Evolutionary conservation across 202 grass and related monocot genomes (phyloP).

Genomic region (Elaeis oleifera): DNA sequence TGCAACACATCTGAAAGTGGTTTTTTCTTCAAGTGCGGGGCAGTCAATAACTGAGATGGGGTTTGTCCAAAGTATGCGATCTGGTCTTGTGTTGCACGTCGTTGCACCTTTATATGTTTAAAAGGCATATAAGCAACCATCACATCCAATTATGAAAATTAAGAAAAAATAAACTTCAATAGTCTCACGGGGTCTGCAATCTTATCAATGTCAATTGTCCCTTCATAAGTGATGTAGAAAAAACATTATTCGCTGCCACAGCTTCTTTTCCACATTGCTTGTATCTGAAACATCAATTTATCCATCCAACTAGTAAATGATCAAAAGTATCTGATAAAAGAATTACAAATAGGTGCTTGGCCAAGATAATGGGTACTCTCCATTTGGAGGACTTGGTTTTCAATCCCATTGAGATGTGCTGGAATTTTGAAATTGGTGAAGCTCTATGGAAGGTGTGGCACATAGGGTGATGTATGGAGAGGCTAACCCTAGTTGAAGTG

Average conservation of each 20-base stretch:
- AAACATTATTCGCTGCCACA: conserved; percentile 77
- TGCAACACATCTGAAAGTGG: conserved; percentile 73
- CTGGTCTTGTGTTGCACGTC: conserved; percentile 91
- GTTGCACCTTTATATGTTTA: conserved; percentile 52
- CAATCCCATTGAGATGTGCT: too few species aligned
- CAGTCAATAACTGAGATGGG: conserved; percentile 74
- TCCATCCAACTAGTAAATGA: conserved; percentile 12
- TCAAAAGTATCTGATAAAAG: too few species aligned
- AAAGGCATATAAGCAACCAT: conserved; percentile 25
- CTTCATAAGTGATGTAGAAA: conserved; percentile 99
- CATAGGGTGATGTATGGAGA: too few species aligned
- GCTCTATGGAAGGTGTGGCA: too few species aligned
- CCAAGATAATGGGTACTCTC: too few species aligned
- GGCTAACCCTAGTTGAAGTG: too few species aligned
- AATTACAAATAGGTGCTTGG: too few species aligned
- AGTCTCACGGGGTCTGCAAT: conserved; percentile 77
- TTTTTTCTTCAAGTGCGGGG: conserved; percentile 73
- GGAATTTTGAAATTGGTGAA: too few species aligned
- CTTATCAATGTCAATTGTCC: conserved; percentile 95
- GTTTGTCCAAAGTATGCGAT: conserved; percentile 99
- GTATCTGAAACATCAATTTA: conserved; percentile 52
- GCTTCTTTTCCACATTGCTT: conserved; percentile 97
- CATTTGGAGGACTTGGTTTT: too few species aligned
- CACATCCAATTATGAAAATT: conserved; percentile 9
- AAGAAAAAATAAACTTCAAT: conserved; percentile 13